A percentile compares a stretch with the other conserved stretches of the same genome.
Evolutionary conservation across 257 asterid species (phyloP).

Genomic region (Cinchona pubescens): DNA sequence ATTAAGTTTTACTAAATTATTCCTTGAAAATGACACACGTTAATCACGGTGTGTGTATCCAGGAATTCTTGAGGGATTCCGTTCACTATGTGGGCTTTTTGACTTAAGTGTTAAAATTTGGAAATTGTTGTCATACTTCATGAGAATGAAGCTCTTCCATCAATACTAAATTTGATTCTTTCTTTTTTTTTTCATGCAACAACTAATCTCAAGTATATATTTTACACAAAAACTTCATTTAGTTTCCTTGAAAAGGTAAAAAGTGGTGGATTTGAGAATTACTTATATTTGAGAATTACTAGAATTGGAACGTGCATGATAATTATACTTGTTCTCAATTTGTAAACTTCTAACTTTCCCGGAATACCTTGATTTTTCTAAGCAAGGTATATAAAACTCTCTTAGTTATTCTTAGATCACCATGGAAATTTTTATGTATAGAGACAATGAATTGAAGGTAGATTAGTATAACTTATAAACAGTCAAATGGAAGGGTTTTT

Average conservation of each 20-base stretch:
- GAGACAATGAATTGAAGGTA: background rate
- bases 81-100: conserved; percentile 23
- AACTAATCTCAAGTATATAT: background rate
- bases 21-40: conserved; percentile 54
- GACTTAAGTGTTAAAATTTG: conserved; percentile 22
- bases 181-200: background rate
- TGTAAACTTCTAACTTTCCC: background rate
- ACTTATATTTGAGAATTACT: background rate
- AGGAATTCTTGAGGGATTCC: conserved; percentile 17
- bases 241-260: conserved; percentile 6
- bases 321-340: background rate
- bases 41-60: conserved; percentile 57
- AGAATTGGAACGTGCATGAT: background rate
- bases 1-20: conserved; percentile 8
- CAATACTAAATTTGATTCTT: background rate
- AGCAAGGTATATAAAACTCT: background rate
- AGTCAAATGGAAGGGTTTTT: background rate
- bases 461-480: background rate
- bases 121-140: background rate
- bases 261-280: background rate
- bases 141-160: conserved; percentile 1
- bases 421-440: background rate
- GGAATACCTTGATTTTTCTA: background rate
- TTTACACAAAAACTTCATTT: background rate
- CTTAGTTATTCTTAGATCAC: background rate